These are phyloP conservation scores for Aspergillus alliaceus DNA, from an alignment of 2,329 filamentous ascomycete genomes.

Conservation along the genomic window DNA sequence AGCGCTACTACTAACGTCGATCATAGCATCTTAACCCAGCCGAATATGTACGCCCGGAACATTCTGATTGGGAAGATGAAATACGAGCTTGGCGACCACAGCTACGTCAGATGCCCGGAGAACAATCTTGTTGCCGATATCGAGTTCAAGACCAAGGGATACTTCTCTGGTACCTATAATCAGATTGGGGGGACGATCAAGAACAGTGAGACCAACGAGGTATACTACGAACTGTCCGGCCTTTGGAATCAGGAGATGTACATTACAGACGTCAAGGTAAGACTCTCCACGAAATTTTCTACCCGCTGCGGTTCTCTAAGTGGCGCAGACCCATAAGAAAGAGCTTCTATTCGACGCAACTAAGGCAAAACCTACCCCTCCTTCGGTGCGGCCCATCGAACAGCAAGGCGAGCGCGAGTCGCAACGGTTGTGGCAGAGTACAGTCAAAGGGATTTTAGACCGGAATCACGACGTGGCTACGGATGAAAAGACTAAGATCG, in stretches of 20 bases:
- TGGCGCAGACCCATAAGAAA: conserved; percentile 75
- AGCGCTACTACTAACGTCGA: conserved; percentile 5
- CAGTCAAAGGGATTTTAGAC: conserved; percentile 76
- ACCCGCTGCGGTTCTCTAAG: conserved; percentile 7
- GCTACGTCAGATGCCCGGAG: conserved; percentile 87
- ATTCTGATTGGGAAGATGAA: conserved; percentile 99
- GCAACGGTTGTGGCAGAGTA: conserved; percentile 80
- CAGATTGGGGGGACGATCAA: conserved; percentile 90
- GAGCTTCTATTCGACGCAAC: conserved; percentile 87
- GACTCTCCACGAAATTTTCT: neutral
- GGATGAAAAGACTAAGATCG: conserved; percentile 93
- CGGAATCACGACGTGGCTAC: conserved; percentile 87
- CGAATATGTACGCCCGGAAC: conserved; percentile 97
- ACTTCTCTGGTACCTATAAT: conserved; percentile 95
- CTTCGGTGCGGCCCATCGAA: conserved; percentile 70
- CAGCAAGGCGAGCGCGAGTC: conserved; percentile 92
- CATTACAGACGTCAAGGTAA: conserved; percentile 73
- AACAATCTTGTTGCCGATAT: conserved; percentile 83
- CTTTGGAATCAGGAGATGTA: conserved; percentile 95
- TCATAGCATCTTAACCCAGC: conserved; percentile 82
- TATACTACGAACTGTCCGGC: conserved; percentile 87
- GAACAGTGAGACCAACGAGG: conserved; percentile 80
- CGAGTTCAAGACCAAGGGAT: conserved; percentile 98
- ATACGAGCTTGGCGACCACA: conserved; percentile 96
- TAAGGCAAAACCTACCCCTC: conserved; percentile 72